phyloP scores from a whole-genome alignment of 2,329 filamentous ascomycete genomes.

The Oidium heveae region DNA sequence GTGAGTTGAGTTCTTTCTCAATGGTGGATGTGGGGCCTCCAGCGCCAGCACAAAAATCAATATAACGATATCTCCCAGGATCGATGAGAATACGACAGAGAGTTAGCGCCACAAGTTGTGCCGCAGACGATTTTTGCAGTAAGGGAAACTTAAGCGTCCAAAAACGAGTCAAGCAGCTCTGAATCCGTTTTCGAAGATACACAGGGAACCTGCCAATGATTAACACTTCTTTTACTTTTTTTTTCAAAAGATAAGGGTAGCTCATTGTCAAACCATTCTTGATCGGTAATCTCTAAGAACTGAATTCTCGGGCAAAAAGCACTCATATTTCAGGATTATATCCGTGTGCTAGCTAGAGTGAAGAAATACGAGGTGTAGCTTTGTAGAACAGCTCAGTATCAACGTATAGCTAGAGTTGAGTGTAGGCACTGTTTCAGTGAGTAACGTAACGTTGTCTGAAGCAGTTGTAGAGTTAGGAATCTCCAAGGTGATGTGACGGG shows the following conservation, averaged over 20 bases:
- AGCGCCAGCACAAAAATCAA: slow-evolving; percentile 54
- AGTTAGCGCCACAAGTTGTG: slow-evolving; percentile 29
- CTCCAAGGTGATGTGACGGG: too few relatives aligned
- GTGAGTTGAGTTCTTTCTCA: slow-evolving; percentile 30
- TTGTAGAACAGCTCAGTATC: too few relatives aligned
- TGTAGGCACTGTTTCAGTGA: too few relatives aligned
- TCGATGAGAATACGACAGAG: slow-evolving; percentile 26
- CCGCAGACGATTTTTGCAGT: slow-evolving; percentile 30
- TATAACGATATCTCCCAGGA: slow-evolving; percentile 30
- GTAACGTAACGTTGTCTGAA: too few relatives aligned
- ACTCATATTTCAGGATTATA: too few relatives aligned
- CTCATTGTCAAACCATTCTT: slow-evolving; percentile 33
- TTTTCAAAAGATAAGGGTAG: too few relatives aligned
- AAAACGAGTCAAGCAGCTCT: slow-evolving; percentile 35
- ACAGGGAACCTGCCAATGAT: slow-evolving; percentile 30
- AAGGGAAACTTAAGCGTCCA: slow-evolving; percentile 35
- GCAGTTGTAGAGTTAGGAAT: too few relatives aligned
- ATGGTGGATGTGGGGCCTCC: slow-evolving; percentile 45
- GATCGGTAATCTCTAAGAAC: slow-evolving; percentile 42
- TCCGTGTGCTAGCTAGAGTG: too few relatives aligned
- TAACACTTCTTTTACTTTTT: too few relatives aligned
- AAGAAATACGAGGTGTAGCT: too few relatives aligned
- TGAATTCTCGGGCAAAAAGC: slow-evolving; percentile 36
- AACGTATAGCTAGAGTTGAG: too few relatives aligned
- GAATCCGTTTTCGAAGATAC: slow-evolving; percentile 36